Conservation (phyloP, 805 yeast species). For the Jamesozyma piceae region DNA sequence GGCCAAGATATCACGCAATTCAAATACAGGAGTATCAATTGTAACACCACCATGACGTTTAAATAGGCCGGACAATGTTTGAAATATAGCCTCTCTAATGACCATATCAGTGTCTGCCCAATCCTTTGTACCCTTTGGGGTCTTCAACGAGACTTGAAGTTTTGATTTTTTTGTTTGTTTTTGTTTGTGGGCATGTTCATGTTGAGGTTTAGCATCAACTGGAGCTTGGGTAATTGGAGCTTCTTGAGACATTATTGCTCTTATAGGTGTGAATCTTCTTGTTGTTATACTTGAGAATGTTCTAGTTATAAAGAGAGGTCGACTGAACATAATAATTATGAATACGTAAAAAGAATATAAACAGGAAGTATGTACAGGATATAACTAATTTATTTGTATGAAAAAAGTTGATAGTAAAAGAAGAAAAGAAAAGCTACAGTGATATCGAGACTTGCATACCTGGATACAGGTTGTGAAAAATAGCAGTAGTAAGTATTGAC, state of each 20-base stretch:
- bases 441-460: not conserved
- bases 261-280: not conserved
- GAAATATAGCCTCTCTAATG: slow-evolving; percentile 79
- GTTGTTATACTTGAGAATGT: not conserved
- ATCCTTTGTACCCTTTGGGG: slow-evolving; percentile 96
- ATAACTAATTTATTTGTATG: not conserved
- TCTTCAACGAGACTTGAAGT: slow-evolving; percentile 68
- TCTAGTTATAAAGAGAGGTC: slow-evolving; percentile 1
- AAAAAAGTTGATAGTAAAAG: not conserved
- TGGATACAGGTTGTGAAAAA: not conserved
- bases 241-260: slow-evolving; percentile 12
- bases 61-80: slow-evolving; percentile 62
- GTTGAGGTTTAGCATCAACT: slow-evolving; percentile 11
- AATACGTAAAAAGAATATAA: not conserved
- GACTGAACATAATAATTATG: slow-evolving; percentile 3
- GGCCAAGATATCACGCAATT: slow-evolving; percentile 84
- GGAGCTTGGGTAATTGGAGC: slow-evolving; percentile 1
- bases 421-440: not conserved
- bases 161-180: slow-evolving; percentile 36
- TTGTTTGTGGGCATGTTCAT: slow-evolving; percentile 6
- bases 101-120: slow-evolving; percentile 99
- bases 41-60: slow-evolving; percentile 97
- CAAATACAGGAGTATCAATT: slow-evolving; percentile 97
- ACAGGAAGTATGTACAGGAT: too few species aligned
- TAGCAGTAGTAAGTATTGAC: not conserved